Percentiles rank a stretch among this genome's conserved stretches.
phyloP scores from a whole-genome alignment of 129 eudicot species.

The Flaveria brownii region DNA sequence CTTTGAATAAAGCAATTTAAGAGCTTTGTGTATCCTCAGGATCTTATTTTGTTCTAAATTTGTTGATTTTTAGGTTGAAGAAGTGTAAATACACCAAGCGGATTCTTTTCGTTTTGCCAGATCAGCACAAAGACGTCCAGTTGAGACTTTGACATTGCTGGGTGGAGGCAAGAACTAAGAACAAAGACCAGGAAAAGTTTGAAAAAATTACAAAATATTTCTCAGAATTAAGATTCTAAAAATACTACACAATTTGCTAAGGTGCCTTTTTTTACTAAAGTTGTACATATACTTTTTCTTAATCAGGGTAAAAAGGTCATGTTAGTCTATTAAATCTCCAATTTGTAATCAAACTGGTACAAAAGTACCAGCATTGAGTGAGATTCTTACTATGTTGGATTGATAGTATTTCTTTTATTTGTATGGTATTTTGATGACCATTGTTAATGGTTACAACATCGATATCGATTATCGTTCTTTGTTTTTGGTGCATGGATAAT shows the following conservation, averaged over 20 bases:
- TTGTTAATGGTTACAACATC: not conserved
- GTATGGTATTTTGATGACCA: slow-evolving; percentile 1
- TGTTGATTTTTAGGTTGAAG: slow-evolving; percentile 50
- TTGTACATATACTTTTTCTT: not conserved
- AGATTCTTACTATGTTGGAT: not conserved
- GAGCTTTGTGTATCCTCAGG: not conserved
- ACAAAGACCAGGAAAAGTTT: not conserved
- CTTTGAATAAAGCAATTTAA: not conserved
- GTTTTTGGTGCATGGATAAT: too few relatives aligned
- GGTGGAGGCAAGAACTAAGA: slow-evolving; percentile 7
- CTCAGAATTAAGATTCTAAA: slow-evolving; percentile 18
- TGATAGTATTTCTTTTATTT: not conserved
- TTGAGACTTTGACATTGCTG: slow-evolving; percentile 11
- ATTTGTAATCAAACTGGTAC: too few relatives aligned
- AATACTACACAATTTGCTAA: slow-evolving; percentile 20
- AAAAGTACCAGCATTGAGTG: too few relatives aligned
- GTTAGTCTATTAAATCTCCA: too few relatives aligned
- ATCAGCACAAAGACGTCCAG: slow-evolving; percentile 10
- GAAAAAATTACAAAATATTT: slow-evolving; percentile 5
- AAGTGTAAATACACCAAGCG: slow-evolving; percentile 40
- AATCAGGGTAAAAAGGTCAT: too few relatives aligned
- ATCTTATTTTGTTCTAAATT: slow-evolving; percentile 5
- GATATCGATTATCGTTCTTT: too few relatives aligned
- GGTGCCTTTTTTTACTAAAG: slow-evolving; percentile 18
- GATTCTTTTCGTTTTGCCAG: slow-evolving; percentile 11